Base-by-base conservation (phyloP, 139 green algal genomes). In the Microglena sp. region DNA sequence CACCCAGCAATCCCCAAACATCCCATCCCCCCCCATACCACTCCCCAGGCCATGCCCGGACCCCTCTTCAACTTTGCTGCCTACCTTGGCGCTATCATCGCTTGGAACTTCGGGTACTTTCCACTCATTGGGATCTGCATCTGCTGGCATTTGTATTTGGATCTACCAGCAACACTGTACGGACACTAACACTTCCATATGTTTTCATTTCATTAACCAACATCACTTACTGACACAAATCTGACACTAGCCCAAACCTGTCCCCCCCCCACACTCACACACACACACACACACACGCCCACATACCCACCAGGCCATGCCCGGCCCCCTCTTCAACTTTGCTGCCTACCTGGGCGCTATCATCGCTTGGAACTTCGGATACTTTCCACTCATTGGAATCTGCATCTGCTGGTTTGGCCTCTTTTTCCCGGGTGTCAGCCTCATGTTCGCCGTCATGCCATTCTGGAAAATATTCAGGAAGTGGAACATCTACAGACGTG, bases 251-350 rank as follows among this genome's bases (percentile, higher is more conserved):
- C n/a, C n/a, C n/a, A n/a, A n/a, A n/a, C n/a, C n/a, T n/a, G n/a
- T n/a, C n/a, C n/a, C n/a, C n/a, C n/a, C n/a, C n/a, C n/a, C n/a
- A n/a, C n/a, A n/a, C n/a, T n/a, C n/a, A n/a, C n/a, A n/a, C n/a
- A n/a, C n/a, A n/a, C n/a, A n/a, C n/a, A n/a, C n/a, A n/a, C n/a
- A n/a, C n/a, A n/a, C n/a, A n/a, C n/a, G n/a, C n/a, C n/a, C n/a
- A n/a, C n/a, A n/a, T n/a, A n/a, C n/a, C n/a, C n/a, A n/a, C n/a
- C 84, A 94, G 70, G 87, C 90, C 53, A 89, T 96, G 82, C 92
- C 91, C 0, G 92, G 92, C 0, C 92, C 92, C 1, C 80, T 98
- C 33, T 98, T 98, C 82, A 98, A 98, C 80, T 87, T 98, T 66
- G 72, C 84, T 3, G 84, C 87, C n/a, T 97, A 97, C 80, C 77